Evolutionary conservation across 2,329 filamentous ascomycete genomes (phyloP).

Genomic region (Penicillium sp.): DNA sequence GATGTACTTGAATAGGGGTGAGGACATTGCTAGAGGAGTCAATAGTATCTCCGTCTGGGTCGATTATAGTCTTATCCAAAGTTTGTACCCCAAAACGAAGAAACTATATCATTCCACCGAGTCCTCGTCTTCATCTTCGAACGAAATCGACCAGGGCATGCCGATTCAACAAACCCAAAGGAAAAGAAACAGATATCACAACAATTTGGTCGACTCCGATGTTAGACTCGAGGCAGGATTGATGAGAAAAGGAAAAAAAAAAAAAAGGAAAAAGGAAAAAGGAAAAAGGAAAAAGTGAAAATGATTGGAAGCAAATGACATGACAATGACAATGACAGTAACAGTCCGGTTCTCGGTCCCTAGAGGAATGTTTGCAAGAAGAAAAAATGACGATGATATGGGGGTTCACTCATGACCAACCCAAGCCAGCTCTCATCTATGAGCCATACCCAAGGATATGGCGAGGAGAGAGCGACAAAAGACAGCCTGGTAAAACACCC

Average conservation of each 20-base stretch:
- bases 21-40: background rate
- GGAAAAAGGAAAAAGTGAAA: background rate
- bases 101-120: background rate
- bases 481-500: background rate
- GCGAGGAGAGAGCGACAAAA: no score
- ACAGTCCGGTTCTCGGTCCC: conserved; percentile 27
- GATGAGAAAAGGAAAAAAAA: conserved; percentile 14
- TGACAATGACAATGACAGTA: conserved; percentile 25
- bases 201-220: conserved; percentile 9
- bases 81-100: background rate
- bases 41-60: background rate
- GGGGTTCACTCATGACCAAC: conserved; percentile 3
- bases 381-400: conserved; percentile 14
- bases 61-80: background rate
- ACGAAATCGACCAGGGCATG: background rate
- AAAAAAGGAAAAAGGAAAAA: conserved; percentile 1
- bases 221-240: conserved; percentile 13
- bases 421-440: background rate
- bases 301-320: conserved; percentile 19
- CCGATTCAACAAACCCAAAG: conserved; percentile 1
- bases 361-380: conserved; percentile 23
- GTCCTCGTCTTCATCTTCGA: background rate
- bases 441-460: background rate
- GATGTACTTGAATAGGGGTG: conserved; percentile 11
- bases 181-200: background rate